Conservation (phyloP, 306 rosid species). For the Phaseolus lunatus region DNA sequence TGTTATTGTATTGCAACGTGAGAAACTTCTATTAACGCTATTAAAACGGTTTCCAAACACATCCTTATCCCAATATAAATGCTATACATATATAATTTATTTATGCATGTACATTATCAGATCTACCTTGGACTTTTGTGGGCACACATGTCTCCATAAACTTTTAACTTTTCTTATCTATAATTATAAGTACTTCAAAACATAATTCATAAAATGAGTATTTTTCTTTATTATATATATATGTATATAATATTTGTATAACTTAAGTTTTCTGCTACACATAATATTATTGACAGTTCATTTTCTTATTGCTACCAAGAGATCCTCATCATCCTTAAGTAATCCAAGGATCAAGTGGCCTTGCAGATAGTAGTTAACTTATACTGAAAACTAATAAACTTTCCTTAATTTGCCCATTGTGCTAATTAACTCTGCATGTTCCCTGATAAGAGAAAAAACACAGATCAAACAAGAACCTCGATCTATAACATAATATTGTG, state of each 20-base stretch:
- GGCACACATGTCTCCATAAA: background rate
- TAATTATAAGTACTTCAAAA: background rate
- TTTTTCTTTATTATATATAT: too few species aligned
- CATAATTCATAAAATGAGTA: background rate
- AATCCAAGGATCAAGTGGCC: background rate
- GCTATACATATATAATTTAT: background rate
- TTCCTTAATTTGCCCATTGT: conserved; percentile 13
- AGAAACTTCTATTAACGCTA: background rate
- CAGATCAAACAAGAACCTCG: background rate
- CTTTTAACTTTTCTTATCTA: background rate
- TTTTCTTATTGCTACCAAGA: background rate
- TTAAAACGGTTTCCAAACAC: background rate
- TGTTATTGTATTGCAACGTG: background rate
- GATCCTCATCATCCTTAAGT: background rate
- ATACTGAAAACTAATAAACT: background rate
- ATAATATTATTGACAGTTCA: background rate
- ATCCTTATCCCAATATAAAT: background rate
- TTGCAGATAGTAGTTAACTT: background rate
- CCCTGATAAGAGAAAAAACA: background rate
- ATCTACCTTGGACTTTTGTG: background rate
- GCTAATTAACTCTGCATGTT: conserved; percentile 21
- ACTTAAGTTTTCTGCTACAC: background rate
- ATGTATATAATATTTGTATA: background rate
- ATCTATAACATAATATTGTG: too few species aligned
- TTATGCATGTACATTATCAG: background rate